These are phyloP conservation scores for Apiospora kogelbergensis DNA, from an alignment of 2,329 filamentous ascomycete genomes.

Conservation along the genomic window DNA sequence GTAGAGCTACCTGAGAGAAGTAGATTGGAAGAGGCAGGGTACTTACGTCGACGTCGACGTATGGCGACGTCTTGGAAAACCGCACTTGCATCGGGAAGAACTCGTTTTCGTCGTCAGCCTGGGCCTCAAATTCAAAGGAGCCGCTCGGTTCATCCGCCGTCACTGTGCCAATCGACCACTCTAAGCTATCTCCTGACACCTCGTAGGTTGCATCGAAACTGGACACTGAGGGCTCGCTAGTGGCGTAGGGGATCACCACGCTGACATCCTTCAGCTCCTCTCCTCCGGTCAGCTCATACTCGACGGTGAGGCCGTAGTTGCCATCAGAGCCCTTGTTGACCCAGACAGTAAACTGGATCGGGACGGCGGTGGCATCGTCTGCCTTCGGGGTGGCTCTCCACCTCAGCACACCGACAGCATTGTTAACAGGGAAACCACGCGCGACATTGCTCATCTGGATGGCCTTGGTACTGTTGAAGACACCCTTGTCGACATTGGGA, in stretches of 20 bases:
- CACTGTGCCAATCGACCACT: slow-evolving; percentile 89
- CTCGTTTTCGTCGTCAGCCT: slow-evolving; percentile 83
- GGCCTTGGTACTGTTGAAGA: slow-evolving; percentile 78
- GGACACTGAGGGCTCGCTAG: slow-evolving; percentile 81
- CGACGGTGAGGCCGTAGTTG: slow-evolving; percentile 87
- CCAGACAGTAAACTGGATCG: slow-evolving; percentile 97
- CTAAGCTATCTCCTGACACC: slow-evolving; percentile 85
- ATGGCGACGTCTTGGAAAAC: slow-evolving; percentile 84
- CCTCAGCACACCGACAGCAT: slow-evolving; percentile 86
- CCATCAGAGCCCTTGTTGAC: slow-evolving; percentile 82
- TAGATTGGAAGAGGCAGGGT: slow-evolving; percentile 8
- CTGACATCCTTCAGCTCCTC: slow-evolving; percentile 80
- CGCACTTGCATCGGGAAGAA: slow-evolving; percentile 97
- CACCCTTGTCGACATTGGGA: slow-evolving; percentile 88
- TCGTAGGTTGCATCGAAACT: slow-evolving; percentile 95
- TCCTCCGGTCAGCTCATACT: slow-evolving; percentile 87
- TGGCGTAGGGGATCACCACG: slow-evolving; percentile 83
- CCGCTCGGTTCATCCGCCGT: slow-evolving; percentile 81
- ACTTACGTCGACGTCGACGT: slow-evolving; percentile 91
- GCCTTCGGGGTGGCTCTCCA: slow-evolving; percentile 85
- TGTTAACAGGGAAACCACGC: slow-evolving; percentile 92
- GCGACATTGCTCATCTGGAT: slow-evolving; percentile 89
- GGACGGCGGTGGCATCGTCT: slow-evolving; percentile 78
- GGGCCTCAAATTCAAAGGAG: slow-evolving; percentile 93
- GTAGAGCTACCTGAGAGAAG: slow-evolving; percentile 22